These are phyloP conservation scores for Xylariaceae sp. DNA, from an alignment of 2,329 filamentous ascomycete species.

Conservation along the genomic window DNA sequence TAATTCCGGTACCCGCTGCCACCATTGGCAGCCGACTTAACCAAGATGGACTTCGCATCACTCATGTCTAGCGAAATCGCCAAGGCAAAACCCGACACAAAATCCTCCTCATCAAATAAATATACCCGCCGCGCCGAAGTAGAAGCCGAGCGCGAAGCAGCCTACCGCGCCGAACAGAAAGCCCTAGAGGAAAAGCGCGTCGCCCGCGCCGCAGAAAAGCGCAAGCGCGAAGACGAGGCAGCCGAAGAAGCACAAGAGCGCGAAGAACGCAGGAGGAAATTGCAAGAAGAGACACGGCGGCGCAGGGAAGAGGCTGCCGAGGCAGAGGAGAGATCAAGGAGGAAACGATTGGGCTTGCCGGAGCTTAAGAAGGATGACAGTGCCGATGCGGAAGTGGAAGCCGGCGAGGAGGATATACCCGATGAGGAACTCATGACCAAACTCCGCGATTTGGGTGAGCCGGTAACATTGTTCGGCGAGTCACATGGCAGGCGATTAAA, in stretches of 20 bases:
- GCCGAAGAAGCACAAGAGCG: slow-evolving; percentile 63
- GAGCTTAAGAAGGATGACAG: slow-evolving; percentile 48
- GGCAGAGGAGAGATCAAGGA: slow-evolving; percentile 66
- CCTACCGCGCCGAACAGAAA: slow-evolving; percentile 79
- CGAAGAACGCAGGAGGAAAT: slow-evolving; percentile 74
- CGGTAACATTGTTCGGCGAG: slow-evolving; percentile 77
- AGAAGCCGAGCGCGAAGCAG: slow-evolving; percentile 75
- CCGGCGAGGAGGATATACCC: slow-evolving; percentile 56
- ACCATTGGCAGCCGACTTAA: neutral
- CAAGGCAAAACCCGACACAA: slow-evolving; percentile 58
- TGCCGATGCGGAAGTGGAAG: slow-evolving; percentile 38
- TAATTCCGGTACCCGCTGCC: neutral
- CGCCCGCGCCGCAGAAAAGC: slow-evolving; percentile 69
- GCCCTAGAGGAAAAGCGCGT: slow-evolving; percentile 67
- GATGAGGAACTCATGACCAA: slow-evolving; percentile 67
- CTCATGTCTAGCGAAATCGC: slow-evolving; percentile 91
- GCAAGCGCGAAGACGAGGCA: slow-evolving; percentile 84
- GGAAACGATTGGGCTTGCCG: slow-evolving; percentile 76
- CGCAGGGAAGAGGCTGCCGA: slow-evolving; percentile 69
- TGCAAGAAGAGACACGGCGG: slow-evolving; percentile 75
- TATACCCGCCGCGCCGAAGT: slow-evolving; percentile 81
- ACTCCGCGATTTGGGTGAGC: slow-evolving; percentile 69
- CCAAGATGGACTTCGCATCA: slow-evolving; percentile 86
- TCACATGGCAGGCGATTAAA: slow-evolving; percentile 63
- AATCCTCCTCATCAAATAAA: slow-evolving; percentile 52